Evolutionary conservation across 2,329 filamentous ascomycete species (phyloP), one percentile per base, ranked within the genome.

Genomic region (Zasmidium angulare): DNA sequence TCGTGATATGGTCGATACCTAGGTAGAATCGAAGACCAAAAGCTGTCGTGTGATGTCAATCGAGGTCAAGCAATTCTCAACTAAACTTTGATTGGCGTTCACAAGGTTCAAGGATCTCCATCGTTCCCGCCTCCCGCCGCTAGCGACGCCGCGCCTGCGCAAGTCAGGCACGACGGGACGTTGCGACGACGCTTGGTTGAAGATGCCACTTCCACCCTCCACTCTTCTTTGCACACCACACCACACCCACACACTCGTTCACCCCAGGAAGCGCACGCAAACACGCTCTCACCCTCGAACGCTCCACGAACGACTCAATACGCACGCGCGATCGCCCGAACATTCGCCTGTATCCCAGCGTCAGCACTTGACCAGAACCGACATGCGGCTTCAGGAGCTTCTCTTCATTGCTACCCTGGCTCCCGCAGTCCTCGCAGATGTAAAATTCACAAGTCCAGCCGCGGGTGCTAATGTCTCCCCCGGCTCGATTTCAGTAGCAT

Each of bases 401-500:
- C 55, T 56, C 26, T 50, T 46, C 17, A 14, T 50, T 21, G 50
- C 29, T 7, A 17, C 50, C 2, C 31, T 58, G 23, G 50, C 46
- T 1, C 49, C 49, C 3, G 49, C 49, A 12, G 24, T 75, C 23
- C 68, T 78, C 59, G 84, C 83, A 56, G 82, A 82, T 66, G 75
- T 86, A 63, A 71, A 81, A 55, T 84, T 88, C 74, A 80, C 78
- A 50, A 72, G 69, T 19, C 85, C 86, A 6, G 73, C 75, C 26
- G 77, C 81, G 21, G 85, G 84, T 50, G 76, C 78, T 19, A 76
- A 76, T 14, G 64, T 85, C 21, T 71, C 78, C 50, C 80, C 77
- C 17, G 83, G 81, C 49, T 75, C 78, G 55, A 76, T 89, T 50
- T 78, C 77, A 2, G 76, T 86, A 19, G 75, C 78, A 64, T 88